These are phyloP conservation scores for Yarrowia sp. DNA, from an alignment of 805 yeast species.

Conservation along the genomic window DNA sequence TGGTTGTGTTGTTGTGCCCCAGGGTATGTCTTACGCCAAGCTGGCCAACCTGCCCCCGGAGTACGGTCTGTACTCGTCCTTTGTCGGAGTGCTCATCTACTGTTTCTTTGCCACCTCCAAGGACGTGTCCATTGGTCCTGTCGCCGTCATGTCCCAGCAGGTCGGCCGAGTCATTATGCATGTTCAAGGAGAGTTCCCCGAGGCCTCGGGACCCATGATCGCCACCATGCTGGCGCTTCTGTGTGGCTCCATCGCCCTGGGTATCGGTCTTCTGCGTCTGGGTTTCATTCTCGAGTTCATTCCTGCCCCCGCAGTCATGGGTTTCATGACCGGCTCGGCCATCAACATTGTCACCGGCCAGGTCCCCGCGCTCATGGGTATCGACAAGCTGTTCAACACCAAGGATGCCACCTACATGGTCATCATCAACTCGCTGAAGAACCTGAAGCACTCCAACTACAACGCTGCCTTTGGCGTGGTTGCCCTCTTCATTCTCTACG, in stretches of 20 bases:
- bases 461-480: slow-evolving; percentile 93
- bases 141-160: slow-evolving; percentile 92
- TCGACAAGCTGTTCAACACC: slow-evolving; percentile 66
- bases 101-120: slow-evolving; percentile 93
- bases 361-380: slow-evolving; percentile 86
- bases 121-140: slow-evolving; percentile 96
- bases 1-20: slow-evolving; percentile 92
- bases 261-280: slow-evolving; percentile 78
- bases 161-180: slow-evolving; percentile 76
- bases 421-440: slow-evolving; percentile 72
- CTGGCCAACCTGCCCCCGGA: slow-evolving; percentile 82
- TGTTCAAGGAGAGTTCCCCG: slow-evolving; percentile 62
- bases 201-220: slow-evolving; percentile 64
- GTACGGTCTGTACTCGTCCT: slow-evolving; percentile 89
- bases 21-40: slow-evolving; percentile 93
- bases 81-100: slow-evolving; percentile 87
- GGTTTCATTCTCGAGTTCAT: slow-evolving; percentile 90
- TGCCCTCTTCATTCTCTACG: slow-evolving; percentile 71
- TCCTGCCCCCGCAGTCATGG: slow-evolving; percentile 89
- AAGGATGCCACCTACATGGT: slow-evolving; percentile 73
- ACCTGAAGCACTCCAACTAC: slow-evolving; percentile 68
- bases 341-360: slow-evolving; percentile 83
- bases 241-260: slow-evolving; percentile 86
- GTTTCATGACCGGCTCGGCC: slow-evolving; percentile 96
- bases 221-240: slow-evolving; percentile 81